Percentiles rank a stretch among this genome's conserved stretches.
Conservation (phyloP, 2,329 filamentous ascomycete species). For the Penicillium polonicum region DNA sequence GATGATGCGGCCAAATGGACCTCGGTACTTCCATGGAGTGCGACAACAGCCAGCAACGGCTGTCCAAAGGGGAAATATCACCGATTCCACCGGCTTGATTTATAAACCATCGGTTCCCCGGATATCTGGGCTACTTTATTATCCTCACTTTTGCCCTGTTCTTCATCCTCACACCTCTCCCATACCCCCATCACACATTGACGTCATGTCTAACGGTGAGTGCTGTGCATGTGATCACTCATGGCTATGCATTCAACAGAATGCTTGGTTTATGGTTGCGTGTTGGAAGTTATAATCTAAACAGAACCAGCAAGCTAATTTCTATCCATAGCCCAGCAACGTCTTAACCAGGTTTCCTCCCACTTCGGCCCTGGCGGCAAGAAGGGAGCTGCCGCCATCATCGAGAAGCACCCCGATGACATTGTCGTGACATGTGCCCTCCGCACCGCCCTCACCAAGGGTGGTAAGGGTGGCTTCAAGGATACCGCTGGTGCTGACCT, state of each 20-base stretch:
- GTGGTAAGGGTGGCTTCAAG: slow-evolving; percentile 92
- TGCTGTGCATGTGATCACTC: slow-evolving; percentile 3
- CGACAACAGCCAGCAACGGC: slow-evolving; percentile 6
- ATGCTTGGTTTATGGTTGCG: neutral
- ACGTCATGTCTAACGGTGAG: slow-evolving; percentile 47
- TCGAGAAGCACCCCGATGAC: slow-evolving; percentile 58
- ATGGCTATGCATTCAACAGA: slow-evolving; percentile 14
- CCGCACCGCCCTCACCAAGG: slow-evolving; percentile 88
- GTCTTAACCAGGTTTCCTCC: slow-evolving; percentile 58
- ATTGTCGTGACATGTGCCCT: slow-evolving; percentile 91
- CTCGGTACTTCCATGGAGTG: slow-evolving; percentile 34
- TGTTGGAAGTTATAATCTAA: neutral
- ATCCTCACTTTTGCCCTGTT: neutral
- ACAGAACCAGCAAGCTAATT: slow-evolving; percentile 3
- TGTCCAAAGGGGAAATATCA: slow-evolving; percentile 22
- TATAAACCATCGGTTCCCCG: slow-evolving; percentile 14
- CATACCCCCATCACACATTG: slow-evolving; percentile 19
- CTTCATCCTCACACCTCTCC: slow-evolving; percentile 1
- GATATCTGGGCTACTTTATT: slow-evolving; percentile 5
- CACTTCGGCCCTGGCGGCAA: slow-evolving; percentile 50
- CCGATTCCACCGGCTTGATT: slow-evolving; percentile 10
- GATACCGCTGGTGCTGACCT: slow-evolving; percentile 86
- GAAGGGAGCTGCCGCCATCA: slow-evolving; percentile 38
- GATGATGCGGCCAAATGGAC: slow-evolving; percentile 23
- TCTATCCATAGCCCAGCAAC: slow-evolving; percentile 51